These are phyloP conservation scores for Hypoxylon intermedium DNA, from an alignment of 495 filamentous ascomycete species.

Conservation along the genomic window DNA sequence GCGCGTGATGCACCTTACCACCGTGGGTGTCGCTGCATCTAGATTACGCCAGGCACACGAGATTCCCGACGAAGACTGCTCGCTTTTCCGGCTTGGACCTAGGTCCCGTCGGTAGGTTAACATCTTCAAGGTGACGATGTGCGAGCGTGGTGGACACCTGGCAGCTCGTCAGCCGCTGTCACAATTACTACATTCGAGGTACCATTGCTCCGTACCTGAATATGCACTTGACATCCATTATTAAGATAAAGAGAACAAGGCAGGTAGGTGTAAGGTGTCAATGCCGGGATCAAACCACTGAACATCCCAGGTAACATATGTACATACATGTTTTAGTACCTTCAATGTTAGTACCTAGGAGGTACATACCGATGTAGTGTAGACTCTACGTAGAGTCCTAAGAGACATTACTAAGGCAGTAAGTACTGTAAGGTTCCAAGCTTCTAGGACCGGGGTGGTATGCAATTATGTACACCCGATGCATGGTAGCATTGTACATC, in stretches of 20 bases:
- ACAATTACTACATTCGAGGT: constrained; percentile 28
- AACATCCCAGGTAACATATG: no score
- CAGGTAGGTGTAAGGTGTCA: constrained; percentile 12
- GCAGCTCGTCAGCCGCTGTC: constrained; percentile 31
- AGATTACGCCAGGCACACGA: constrained; percentile 29
- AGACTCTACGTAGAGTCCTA: no score
- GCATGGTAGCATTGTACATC: no score
- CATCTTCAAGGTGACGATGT: not conserved
- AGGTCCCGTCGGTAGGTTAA: constrained; percentile 27
- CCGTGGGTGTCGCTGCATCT: constrained; percentile 25
- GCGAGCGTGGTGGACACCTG: constrained; percentile 13
- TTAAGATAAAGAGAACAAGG: not conserved
- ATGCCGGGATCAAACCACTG: no score
- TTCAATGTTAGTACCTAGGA: no score
- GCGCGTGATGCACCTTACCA: constrained; percentile 25
- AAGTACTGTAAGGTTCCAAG: no score
- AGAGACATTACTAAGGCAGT: no score
- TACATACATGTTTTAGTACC: no score
- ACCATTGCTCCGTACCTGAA: constrained; percentile 29
- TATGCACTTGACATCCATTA: constrained; percentile 32
- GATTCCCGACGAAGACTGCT: constrained; percentile 4
- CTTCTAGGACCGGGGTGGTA: no score
- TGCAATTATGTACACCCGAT: not conserved
- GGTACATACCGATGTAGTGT: no score
- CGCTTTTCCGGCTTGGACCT: constrained; percentile 14